Conservation (phyloP, 139 green algal genomes). For the Coelastrella sp. region DNA sequence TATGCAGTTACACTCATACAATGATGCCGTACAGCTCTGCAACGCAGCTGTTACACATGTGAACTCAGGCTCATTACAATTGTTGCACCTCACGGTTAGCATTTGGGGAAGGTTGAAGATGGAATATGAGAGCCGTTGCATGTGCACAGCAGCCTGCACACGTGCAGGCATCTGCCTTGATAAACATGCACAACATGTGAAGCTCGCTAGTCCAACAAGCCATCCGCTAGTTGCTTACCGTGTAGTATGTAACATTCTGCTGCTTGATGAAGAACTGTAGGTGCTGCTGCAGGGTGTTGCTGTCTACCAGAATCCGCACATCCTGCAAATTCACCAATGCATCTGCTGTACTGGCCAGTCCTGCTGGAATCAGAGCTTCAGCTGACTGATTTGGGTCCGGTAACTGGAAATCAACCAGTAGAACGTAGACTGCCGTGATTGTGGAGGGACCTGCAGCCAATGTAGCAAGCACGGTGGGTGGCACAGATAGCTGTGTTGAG, state of each 20-base stretch:
- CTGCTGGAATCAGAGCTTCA: constrained; percentile 7
- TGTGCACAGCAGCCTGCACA: background rate
- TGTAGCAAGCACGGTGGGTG: too few species aligned
- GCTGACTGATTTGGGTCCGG: background rate
- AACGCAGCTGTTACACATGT: too few species aligned
- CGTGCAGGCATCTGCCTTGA: background rate
- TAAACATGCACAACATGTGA: background rate
- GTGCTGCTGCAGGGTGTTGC: constrained; percentile 16
- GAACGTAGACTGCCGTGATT: background rate
- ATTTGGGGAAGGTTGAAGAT: too few species aligned
- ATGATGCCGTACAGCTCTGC: too few species aligned
- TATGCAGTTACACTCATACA: too few species aligned
- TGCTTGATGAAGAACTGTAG: constrained; percentile 1
- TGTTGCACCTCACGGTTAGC: too few species aligned
- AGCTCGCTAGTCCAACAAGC: too few species aligned
- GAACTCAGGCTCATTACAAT: too few species aligned
- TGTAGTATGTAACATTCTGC: background rate
- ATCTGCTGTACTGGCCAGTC: background rate
- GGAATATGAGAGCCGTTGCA: too few species aligned
- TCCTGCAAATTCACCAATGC: constrained; percentile 1
- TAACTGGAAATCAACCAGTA: constrained; percentile 34
- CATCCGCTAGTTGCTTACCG: constrained; percentile 21
- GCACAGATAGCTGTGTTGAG: too few species aligned
- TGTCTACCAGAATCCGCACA: constrained; percentile 33
- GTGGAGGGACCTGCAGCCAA: background rate